Base-by-base conservation (phyloP, 441 rosid species). In the Populus hybrid region DNA sequence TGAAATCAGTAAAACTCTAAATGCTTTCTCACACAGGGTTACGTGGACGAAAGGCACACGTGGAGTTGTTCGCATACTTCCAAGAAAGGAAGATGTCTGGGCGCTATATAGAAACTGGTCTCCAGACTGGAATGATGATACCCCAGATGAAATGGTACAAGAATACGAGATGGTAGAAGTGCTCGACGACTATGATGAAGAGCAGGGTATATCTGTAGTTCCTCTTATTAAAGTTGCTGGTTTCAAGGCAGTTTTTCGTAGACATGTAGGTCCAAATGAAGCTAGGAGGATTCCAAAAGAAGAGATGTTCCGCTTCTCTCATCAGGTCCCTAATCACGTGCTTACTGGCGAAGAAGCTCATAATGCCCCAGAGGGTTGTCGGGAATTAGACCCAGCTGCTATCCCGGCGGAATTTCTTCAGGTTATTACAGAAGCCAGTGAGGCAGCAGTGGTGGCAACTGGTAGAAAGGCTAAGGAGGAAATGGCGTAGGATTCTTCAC, bases 311-410 rank as follows among this genome's bases (percentile, higher is more conserved):
- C 85, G 95, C 24, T 94, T 97, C 85, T 97, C 99, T 26, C 99
- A 97, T 77, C 95, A 89, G 82, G 98, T 97, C 50, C 99, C 99
- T 11, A 81, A 88, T 74, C 85, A 79, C 81, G 67, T 90, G 82
- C 98, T 97, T 42, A 91, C 93, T 0, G 98, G 98, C 24, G 80
- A 86, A 72, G 99, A 97, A 87, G 97, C 90, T 75, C 84, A 69
- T 0, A 85, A 90, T 38, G 92, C 91, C 73, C 93, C 90, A 7
- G 78, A 66, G 54, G 99, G 98, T 73, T 91, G 81, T 77, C 79
- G 88, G 79, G 99, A 97, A 72, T 86, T 95, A 65, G 99, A 97
- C 85, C 98, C 99, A 0, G 98, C 99, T n/a, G 99, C 99, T 66
- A 89, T 89, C 30, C 93, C 97, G 2, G 65, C 84, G 72, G 99